These are phyloP conservation scores for Wickerhamiella musiphila DNA, from an alignment of 805 yeast species.

Conservation along the genomic window DNA sequence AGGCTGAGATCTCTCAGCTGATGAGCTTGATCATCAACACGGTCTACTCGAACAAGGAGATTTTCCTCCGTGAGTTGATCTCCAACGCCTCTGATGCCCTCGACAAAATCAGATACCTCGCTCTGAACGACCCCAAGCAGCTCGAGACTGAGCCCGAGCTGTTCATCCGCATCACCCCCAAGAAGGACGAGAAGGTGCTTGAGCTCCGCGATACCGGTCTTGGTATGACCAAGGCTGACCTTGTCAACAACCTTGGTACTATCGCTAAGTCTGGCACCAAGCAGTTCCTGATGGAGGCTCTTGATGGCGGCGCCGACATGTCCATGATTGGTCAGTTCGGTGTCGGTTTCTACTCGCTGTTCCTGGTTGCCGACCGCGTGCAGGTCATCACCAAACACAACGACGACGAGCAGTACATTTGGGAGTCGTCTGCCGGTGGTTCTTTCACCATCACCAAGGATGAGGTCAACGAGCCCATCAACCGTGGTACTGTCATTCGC, in stretches of 20 bases:
- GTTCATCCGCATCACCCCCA: constrained; percentile 94
- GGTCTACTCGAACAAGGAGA: constrained; percentile 97
- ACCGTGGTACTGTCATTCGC: constrained; percentile 92
- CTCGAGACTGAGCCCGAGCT: constrained; percentile 92
- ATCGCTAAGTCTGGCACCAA: constrained; percentile 99
- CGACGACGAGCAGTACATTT: constrained; percentile 97
- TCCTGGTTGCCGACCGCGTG: constrained; percentile 97
- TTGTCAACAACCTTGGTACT: constrained; percentile 98
- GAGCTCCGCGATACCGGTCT: constrained; percentile 99
- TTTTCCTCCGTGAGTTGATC: constrained; percentile 95
- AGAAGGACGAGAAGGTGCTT: constrained; percentile 80
- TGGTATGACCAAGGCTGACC: constrained; percentile 99
- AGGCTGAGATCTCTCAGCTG: constrained; percentile 99
- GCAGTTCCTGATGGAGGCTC: constrained; percentile 92
- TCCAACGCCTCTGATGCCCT: constrained; percentile 98
- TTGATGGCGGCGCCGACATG: constrained; percentile 98
- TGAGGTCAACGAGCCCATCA: constrained; percentile 64
- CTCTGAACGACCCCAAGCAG: constrained; percentile 77
- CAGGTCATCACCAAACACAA: constrained; percentile 97
- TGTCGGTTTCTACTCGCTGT: constrained; percentile 99
- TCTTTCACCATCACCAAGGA: constrained; percentile 93
- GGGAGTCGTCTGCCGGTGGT: constrained; percentile 99
- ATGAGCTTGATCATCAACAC: constrained; percentile 99
- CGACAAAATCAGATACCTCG: constrained; percentile 95
- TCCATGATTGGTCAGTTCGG: constrained; percentile 99